Percentiles rank a stretch among this genome's conserved stretches.
These are phyloP conservation scores for Akanthomyces uredinophilus DNA, from an alignment of 2,329 filamentous ascomycete genomes.

Conservation along the genomic window DNA sequence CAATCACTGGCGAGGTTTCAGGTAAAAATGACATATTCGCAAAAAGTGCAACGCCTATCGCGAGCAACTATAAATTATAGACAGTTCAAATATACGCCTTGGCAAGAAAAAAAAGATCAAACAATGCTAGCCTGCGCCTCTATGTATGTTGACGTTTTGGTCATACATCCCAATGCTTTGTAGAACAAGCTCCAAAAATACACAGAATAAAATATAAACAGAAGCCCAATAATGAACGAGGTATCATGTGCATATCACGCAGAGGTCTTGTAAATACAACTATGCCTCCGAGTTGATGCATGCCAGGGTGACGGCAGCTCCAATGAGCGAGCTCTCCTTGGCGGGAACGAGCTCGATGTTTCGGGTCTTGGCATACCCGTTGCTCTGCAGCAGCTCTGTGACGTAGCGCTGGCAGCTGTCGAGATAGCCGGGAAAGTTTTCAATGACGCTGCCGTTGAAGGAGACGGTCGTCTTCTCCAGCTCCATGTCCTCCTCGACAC, in stretches of 20 bases:
- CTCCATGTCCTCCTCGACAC: slow-evolving; percentile 47
- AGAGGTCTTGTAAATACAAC: slow-evolving; percentile 11
- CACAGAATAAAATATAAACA: slow-evolving; percentile 9
- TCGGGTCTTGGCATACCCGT: slow-evolving; percentile 31
- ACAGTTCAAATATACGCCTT: slow-evolving; percentile 13
- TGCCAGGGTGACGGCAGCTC: slow-evolving; percentile 67
- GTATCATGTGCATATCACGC: slow-evolving; percentile 11
- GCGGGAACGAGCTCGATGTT: slow-evolving; percentile 61
- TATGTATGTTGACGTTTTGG: slow-evolving; percentile 17
- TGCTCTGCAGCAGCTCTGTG: slow-evolving; percentile 47
- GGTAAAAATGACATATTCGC: no score
- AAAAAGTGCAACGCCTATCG: no score
- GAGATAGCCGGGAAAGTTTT: slow-evolving; percentile 68
- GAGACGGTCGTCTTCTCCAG: slow-evolving; percentile 56
- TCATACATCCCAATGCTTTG: slow-evolving; percentile 14
- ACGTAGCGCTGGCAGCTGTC: slow-evolving; percentile 58
- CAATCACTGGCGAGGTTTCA: neutral
- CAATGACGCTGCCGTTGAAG: slow-evolving; percentile 74
- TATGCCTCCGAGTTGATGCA: slow-evolving; percentile 26
- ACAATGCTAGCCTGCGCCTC: slow-evolving; percentile 20
- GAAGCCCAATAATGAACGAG: neutral
- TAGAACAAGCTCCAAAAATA: slow-evolving; percentile 5
- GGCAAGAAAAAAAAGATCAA: neutral
- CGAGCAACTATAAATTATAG: slow-evolving; percentile 8
- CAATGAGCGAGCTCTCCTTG: slow-evolving; percentile 68